Base-by-base conservation (phyloP, 495 filamentous ascomycete species). In the Penicillium cataractarum region DNA sequence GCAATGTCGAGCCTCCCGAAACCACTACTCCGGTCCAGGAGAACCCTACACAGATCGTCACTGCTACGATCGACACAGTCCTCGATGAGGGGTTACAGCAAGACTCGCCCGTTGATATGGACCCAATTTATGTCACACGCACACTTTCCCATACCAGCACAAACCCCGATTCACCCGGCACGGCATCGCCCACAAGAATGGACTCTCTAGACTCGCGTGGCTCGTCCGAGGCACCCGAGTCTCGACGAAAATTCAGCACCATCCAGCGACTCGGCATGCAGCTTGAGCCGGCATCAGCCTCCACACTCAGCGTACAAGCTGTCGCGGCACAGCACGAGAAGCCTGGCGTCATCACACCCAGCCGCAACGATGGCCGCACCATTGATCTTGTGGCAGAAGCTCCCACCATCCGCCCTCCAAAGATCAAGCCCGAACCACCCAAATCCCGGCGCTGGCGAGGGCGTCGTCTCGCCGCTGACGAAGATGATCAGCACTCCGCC, bases 291-390 rank as follows among this genome's bases (percentile, higher is more conserved):
- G 80, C 81, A n/a, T 74, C 74, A 29, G 69, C 74, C 9, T 83
- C 80, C 26, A 73, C 76, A 58, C 77, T 91, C 54, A 92, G 89
- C 69, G 87, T 97, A 22, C 79, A 90, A 32, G 89, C 92, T 62
- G 85, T 96, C 33, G 92, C 92, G 15, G 82, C 85, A 2, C 89
- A 92, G 55, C 90, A 82, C 63, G 92, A 93, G 69, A 93, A 90
- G 69, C 93, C 92, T 1, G 93, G 93, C 2, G 85, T 96, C 44
- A 85, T 93, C 68, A 93, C 92, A 21, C 91, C 91, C 10, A 95
- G 90, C 71, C 80, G 86, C 55, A 88, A 79, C 60, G 72, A 72
- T n/a, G 65, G 56, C 40, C 59, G 42, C 24, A 32, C 42, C 17
- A 57, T 55, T n/a, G 63, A 65, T 51, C 54, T 54, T 63, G 63